A percentile compares a stretch with the other conserved stretches of the same genome.
These are phyloP conservation scores for Oryza punctata DNA, from an alignment of 176 grass and related monocot species.

Conservation along the genomic window DNA sequence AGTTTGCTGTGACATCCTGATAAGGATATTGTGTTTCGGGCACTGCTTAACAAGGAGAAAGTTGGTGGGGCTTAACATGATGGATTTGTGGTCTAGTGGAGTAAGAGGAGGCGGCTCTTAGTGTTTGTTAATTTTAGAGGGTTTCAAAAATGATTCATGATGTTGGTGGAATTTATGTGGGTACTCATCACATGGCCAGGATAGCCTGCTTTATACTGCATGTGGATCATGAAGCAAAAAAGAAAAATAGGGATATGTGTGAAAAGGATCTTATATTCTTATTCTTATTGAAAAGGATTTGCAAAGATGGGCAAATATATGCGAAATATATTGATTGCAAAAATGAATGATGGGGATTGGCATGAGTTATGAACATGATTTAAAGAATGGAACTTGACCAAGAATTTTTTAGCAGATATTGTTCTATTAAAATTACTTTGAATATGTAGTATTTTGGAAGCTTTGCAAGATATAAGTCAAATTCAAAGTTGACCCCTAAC, in stretches of 20 bases:
- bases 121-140: neutral
- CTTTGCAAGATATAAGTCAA: neutral
- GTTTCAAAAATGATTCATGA: neutral
- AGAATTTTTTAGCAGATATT: neutral
- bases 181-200: neutral
- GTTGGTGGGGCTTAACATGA: constrained; percentile 8
- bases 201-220: constrained; percentile 2
- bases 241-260: neutral
- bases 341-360: neutral
- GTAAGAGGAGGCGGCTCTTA: neutral
- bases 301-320: neutral
- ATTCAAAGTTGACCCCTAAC: neutral
- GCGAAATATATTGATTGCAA: neutral
- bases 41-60: neutral
- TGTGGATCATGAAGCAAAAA: constrained; percentile 29
- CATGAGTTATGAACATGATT: neutral
- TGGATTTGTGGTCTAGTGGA: constrained; percentile 18
- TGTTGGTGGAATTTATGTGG: neutral
- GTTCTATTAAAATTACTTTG: neutral
- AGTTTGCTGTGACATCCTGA: neutral
- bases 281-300: constrained; percentile 26
- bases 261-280: constrained; percentile 27
- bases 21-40: constrained; percentile 5
- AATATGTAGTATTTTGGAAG: neutral
- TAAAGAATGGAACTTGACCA: neutral